Evolutionary conservation across 75 land plant species (phyloP).

Genomic region (Pinus tabuliformis): DNA sequence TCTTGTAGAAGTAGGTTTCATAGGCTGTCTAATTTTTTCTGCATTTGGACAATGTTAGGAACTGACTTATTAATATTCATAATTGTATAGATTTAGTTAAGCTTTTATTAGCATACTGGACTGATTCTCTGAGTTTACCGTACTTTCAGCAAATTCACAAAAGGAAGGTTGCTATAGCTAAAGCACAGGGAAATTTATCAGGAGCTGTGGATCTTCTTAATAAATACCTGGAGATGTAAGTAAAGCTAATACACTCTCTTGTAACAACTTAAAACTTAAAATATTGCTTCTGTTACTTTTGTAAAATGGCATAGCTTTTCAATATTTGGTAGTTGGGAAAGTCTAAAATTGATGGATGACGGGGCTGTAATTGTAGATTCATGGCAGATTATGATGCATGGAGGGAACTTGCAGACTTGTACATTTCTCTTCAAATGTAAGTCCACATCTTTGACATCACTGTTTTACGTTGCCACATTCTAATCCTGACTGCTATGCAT

Average conservation of each 20-base stretch:
- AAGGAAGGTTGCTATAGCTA: constrained; percentile 86
- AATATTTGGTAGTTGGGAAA: not conserved
- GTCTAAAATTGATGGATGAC: not conserved
- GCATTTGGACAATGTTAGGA: not conserved
- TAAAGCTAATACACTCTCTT: not conserved
- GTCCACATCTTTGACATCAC: constrained; percentile 10
- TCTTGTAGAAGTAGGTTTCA: not conserved
- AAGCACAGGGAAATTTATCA: constrained; percentile 80
- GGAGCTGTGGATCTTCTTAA: constrained; percentile 75
- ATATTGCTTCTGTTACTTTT: not conserved
- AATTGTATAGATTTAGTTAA: not conserved
- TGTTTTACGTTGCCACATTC: not conserved
- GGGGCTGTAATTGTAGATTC: constrained; percentile 49
- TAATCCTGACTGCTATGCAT: not conserved
- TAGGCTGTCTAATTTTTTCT: not conserved
- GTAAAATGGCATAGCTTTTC: not conserved
- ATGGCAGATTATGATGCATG: constrained; percentile 99
- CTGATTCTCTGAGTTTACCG: not conserved
- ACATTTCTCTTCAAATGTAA: constrained; percentile 91
- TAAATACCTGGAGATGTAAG: constrained; percentile 91
- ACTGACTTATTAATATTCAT: not conserved
- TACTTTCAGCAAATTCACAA: constrained; percentile 61
- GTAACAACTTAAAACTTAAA: not conserved
- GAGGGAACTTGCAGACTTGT: constrained; percentile 96
- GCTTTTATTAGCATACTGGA: not conserved